phyloP scores from a whole-genome alignment of 1,139 yeast species.

The Cylindricascospora bacillispora region DNA sequence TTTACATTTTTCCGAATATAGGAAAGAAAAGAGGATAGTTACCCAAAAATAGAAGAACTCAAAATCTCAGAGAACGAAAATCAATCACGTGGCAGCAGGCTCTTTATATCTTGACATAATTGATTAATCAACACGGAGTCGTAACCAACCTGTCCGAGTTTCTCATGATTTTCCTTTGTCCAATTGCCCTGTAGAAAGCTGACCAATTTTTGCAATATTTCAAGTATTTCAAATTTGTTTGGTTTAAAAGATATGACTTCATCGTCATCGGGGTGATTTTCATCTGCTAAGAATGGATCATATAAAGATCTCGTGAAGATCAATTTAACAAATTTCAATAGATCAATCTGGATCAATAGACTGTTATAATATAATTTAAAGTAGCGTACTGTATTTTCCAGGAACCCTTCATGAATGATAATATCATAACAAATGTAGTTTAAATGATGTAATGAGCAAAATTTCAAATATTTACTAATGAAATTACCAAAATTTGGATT shows the following conservation, averaged over 20 bases:
- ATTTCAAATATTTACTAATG: slow-evolving; percentile 15
- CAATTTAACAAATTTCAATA: slow-evolving; percentile 22
- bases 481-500: slow-evolving; percentile 19
- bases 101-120: slow-evolving; percentile 19
- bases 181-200: slow-evolving; percentile 16
- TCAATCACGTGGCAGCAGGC: slow-evolving; percentile 1
- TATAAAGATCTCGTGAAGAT: slow-evolving; percentile 12
- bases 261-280: neutral
- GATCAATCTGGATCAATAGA: slow-evolving; percentile 24
- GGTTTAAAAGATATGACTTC: neutral
- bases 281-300: too few species aligned
- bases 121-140: slow-evolving; percentile 25
- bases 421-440: slow-evolving; percentile 12
- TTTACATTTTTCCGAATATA: too few species aligned
- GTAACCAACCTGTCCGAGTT: slow-evolving; percentile 20
- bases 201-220: slow-evolving; percentile 4
- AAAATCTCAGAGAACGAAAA: too few species aligned
- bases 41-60: too few species aligned
- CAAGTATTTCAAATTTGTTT: neutral
- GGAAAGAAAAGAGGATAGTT: too few species aligned
- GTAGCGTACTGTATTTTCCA: slow-evolving; percentile 11
- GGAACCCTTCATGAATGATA: slow-evolving; percentile 10
- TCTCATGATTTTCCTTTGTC: slow-evolving; percentile 3
- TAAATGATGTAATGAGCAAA: slow-evolving; percentile 15
- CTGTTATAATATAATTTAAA: slow-evolving; percentile 23